A percentile compares a stretch with the other conserved stretches of the same genome.
Conservation (phyloP, 164 flowering plant species). For the Nymphaea thermarum region DNA sequence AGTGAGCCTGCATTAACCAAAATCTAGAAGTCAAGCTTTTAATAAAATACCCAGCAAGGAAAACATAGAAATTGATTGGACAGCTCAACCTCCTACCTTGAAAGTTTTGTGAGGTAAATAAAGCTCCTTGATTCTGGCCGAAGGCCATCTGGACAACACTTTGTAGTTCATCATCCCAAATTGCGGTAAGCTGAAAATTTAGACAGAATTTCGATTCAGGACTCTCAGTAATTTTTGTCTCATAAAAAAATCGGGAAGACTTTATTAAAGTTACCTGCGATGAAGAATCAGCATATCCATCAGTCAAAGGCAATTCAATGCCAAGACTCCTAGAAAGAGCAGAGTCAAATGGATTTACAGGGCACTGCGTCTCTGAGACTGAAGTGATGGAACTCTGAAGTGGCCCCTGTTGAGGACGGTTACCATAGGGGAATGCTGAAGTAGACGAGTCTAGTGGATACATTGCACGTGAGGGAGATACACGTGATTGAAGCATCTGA, state of each 20-base stretch:
- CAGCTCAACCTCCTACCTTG: too few species aligned
- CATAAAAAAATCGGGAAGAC: too few species aligned
- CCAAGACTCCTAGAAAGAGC: conserved; percentile 18
- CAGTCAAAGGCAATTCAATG: conserved; percentile 34
- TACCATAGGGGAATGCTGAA: conserved; percentile 31
- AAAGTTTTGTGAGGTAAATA: background rate
- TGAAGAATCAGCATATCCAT: conserved; percentile 30
- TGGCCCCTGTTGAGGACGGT: conserved; percentile 28
- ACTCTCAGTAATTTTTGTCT: too few species aligned
- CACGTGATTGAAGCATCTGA: conserved; percentile 51
- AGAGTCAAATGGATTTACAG: conserved; percentile 24
- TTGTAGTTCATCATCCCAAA: conserved; percentile 83
- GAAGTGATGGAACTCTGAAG: conserved; percentile 19
- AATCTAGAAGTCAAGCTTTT: background rate
- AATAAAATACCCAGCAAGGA: background rate
- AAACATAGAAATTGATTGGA: too few species aligned
- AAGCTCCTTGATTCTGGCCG: conserved; percentile 19
- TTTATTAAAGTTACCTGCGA: conserved; percentile 38
- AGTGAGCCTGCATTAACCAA: conserved; percentile 32
- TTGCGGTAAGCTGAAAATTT: conserved; percentile 32
- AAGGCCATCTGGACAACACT: conserved; percentile 86
- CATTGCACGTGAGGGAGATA: conserved; percentile 23
- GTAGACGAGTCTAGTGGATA: conserved; percentile 35
- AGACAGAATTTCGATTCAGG: background rate
- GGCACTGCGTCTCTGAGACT: conserved; percentile 26